phyloP scores from a whole-genome alignment of 2,329 filamentous ascomycete genomes.

The Dothistroma pini region DNA sequence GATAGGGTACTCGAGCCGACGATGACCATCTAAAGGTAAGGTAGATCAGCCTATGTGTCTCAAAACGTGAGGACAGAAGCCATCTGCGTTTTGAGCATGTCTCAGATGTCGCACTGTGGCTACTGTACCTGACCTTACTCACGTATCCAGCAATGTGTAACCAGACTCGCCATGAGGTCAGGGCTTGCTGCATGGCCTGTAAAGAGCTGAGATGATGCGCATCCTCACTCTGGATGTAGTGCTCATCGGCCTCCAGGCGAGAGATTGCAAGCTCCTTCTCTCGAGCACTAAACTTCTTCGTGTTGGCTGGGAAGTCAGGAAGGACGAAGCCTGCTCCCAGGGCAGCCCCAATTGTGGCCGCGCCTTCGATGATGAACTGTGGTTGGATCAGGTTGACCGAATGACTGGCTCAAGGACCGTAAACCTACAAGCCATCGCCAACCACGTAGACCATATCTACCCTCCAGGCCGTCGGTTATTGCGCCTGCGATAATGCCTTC shows the following conservation, averaged over 20 bases:
- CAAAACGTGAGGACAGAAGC: no score
- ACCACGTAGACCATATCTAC: conserved; percentile 38
- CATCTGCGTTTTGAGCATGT: no score
- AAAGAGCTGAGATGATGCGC: conserved; percentile 36
- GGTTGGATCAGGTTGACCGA: neutral
- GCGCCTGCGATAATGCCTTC: conserved; percentile 42
- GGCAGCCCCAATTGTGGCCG: conserved; percentile 45
- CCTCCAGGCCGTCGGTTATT: conserved; percentile 37
- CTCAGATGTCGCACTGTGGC: no score
- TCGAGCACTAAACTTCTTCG: conserved; percentile 40
- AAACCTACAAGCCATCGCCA: conserved; percentile 37
- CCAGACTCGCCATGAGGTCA: conserved; percentile 48
- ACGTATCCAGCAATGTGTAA: conserved; percentile 49
- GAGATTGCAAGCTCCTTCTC: conserved; percentile 44
- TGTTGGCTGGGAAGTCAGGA: conserved; percentile 50
- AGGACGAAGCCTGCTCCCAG: conserved; percentile 45
- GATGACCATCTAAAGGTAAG: no score
- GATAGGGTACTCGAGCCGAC: conserved; percentile 50
- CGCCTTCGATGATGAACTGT: conserved; percentile 35
- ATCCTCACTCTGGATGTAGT: conserved; percentile 35
- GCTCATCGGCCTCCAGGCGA: conserved; percentile 44
- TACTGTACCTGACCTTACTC: no score
- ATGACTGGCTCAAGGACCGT: neutral
- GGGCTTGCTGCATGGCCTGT: conserved; percentile 39
- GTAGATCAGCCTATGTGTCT: no score